phyloP scores from a whole-genome alignment of 129 eudicot species.

The Cynara cardunculus region DNA sequence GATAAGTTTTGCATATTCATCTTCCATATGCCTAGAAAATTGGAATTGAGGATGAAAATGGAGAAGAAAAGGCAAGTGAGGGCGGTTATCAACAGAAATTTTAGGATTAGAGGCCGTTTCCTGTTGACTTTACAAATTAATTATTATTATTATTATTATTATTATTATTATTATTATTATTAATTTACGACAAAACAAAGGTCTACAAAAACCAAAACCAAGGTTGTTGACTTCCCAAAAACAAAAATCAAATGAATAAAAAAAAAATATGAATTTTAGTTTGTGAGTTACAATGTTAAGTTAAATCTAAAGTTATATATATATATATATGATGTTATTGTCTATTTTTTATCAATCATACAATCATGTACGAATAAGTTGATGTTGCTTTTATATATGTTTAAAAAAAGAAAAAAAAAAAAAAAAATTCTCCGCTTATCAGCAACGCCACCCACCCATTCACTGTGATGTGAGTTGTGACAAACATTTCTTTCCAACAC shows the following conservation, averaged over 20 bases:
- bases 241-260: too few relatives aligned
- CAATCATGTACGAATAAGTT: too few relatives aligned
- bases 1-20: slow-evolving; percentile 81
- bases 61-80: background rate
- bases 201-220: background rate
- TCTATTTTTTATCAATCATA: too few relatives aligned
- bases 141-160: too few relatives aligned
- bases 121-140: background rate
- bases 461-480: background rate
- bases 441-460: background rate
- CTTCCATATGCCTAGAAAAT: slow-evolving; percentile 49
- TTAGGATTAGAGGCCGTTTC: background rate
- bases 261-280: too few relatives aligned
- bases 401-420: too few relatives aligned
- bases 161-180: too few relatives aligned
- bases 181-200: background rate
- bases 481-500: background rate
- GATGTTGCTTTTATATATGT: too few relatives aligned
- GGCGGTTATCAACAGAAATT: background rate
- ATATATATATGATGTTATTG: too few relatives aligned
- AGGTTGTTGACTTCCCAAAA: background rate
- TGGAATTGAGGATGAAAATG: background rate
- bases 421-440: too few relatives aligned
- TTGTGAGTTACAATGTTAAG: too few relatives aligned
- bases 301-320: too few relatives aligned